Evolutionary conservation across 345 rosid genomes (phyloP), one percentile per base, ranked within the genome.

Genomic region (Syzygium grande): DNA sequence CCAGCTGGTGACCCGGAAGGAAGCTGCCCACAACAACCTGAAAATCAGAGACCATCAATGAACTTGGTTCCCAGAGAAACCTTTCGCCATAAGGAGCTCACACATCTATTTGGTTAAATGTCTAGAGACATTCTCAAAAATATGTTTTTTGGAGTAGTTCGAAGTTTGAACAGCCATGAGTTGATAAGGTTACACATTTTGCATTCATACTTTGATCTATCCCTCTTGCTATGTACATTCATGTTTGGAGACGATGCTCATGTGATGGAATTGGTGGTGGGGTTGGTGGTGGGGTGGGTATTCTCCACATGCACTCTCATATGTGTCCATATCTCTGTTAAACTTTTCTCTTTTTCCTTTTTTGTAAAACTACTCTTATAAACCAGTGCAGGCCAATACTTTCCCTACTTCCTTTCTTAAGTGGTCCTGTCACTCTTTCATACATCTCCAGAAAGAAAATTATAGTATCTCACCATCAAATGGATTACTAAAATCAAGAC

Each of bases 11-110:
- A 87, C 97, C 98, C 5, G 92, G 94, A 83, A 94, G 80, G 87
- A 97, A 96, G 89, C 95, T 96, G 84, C 96, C 99, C 46, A 96
- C 92, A 49, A 96, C 93, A 51, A 97, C 96, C 98, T 97, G 94
- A 84, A 9, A 56, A 79, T 80, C 52, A 54, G n/a, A 58, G 63
- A 85, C 49, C 58, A 52, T 30, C 27, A 34, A 19, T 43, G 86
- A 85, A 85, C 58, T 11, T 53, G 25, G 25, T 34, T 34, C 38
- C 38, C 80, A 73, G 41, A 8, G 21, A 63, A 63, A 65, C 41
- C 78, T 29, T 34, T 10, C 6, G 49, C 22, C 49, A 73, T 19
- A 38, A 73, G 83, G 49, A 73, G 14, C 2, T 73, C 83, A 19
- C 83, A 5, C 83, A 11, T 22, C 83, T 19, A 38, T 22, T 55